These are phyloP conservation scores for Carex arenaria DNA, from an alignment of 202 grass and related monocot species.

Conservation along the genomic window DNA sequence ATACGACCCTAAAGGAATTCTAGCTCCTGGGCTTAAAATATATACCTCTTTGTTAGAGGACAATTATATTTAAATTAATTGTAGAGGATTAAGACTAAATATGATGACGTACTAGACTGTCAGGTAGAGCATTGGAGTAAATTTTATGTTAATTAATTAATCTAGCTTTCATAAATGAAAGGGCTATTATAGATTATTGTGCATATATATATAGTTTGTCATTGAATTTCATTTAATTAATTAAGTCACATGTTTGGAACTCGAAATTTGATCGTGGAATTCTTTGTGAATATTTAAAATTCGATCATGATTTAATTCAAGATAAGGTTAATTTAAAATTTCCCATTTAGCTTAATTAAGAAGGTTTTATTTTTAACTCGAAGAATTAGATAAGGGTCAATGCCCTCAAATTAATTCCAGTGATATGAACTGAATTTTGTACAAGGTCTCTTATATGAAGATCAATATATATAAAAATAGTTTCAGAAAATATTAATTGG, in stretches of 20 bases:
- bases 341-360: too few species aligned
- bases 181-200: background rate
- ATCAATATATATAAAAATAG: too few species aligned
- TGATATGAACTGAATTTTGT: too few species aligned
- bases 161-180: slow-evolving; percentile 1
- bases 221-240: background rate
- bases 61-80: background rate
- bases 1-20: slow-evolving; percentile 64
- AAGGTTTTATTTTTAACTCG: background rate
- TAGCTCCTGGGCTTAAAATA: slow-evolving; percentile 67
- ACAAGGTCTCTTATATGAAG: too few species aligned
- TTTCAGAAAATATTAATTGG: too few species aligned
- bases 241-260: background rate
- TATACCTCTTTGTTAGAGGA: slow-evolving; percentile 16
- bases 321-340: background rate
- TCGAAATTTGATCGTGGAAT: too few species aligned
- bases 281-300: too few species aligned
- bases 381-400: too few species aligned
- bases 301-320: background rate
- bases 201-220: background rate
- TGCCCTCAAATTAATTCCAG: too few species aligned
- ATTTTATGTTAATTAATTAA: background rate
- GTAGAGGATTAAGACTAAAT: background rate
- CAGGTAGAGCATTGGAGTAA: background rate
- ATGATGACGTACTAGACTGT: background rate